phyloP scores from a whole-genome alignment of 2,329 filamentous ascomycete species.

The Fusarium torulosum region DNA sequence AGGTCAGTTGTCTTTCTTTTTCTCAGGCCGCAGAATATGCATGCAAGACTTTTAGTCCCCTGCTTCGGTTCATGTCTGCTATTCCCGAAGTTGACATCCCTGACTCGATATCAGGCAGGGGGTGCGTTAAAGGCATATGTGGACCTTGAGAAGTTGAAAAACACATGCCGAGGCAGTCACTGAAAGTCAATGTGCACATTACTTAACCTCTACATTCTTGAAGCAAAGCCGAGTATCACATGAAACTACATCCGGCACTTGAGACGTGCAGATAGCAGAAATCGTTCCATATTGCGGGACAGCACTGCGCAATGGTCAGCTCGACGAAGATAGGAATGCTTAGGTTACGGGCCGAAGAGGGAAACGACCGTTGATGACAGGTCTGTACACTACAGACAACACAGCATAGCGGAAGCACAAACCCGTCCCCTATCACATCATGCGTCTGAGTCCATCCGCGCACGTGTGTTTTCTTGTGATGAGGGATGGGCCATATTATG shows the following conservation, averaged over 20 bases:
- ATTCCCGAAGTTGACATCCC: slow-evolving; percentile 42
- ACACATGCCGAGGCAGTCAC: slow-evolving; percentile 34
- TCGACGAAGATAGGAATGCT: slow-evolving; percentile 20
- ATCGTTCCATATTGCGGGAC: slow-evolving; percentile 4
- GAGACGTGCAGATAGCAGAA: slow-evolving; percentile 9
- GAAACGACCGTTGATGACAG: slow-evolving; percentile 37
- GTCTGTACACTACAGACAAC: slow-evolving; percentile 14
- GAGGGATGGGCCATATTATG: slow-evolving; percentile 2
- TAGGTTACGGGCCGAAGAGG: slow-evolving; percentile 15
- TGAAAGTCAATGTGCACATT: background rate
- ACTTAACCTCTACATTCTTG: background rate
- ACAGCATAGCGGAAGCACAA: slow-evolving; percentile 34
- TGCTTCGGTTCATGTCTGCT: slow-evolving; percentile 17
- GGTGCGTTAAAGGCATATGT: slow-evolving; percentile 32
- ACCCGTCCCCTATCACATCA: slow-evolving; percentile 2
- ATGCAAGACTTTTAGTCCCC: slow-evolving; percentile 9
- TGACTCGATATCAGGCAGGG: slow-evolving; percentile 33
- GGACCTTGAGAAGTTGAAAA: slow-evolving; percentile 8
- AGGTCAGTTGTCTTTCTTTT: slow-evolving; percentile 18
- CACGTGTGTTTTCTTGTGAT: background rate
- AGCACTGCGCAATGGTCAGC: slow-evolving; percentile 3
- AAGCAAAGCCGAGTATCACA: background rate
- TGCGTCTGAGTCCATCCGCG: background rate
- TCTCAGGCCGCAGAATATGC: slow-evolving; percentile 4
- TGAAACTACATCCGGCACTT: background rate